Base-by-base conservation (phyloP, 768 basidiomycete species). In the Russula ochroleuca region DNA sequence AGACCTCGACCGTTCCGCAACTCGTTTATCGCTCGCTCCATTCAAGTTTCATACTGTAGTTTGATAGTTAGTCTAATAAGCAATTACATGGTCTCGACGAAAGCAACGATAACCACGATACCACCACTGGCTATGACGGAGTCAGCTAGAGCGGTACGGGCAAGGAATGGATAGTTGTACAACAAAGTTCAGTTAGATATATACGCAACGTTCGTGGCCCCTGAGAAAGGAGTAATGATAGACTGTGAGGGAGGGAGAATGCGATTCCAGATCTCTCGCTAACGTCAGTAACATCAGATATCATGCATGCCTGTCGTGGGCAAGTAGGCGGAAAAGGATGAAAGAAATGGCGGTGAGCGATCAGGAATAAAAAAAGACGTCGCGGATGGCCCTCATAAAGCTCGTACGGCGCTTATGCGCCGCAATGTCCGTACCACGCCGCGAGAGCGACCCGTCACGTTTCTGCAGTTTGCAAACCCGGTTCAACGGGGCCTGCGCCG, bases 331-430 rank as follows among this genome's bases (percentile, higher is more conserved):
- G 21, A 40, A 31, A 17, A 48, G 17, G 17, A 6, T 17, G 45
- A 23, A 14, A 4, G 21, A 35, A 28, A 37, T 11, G 19, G 10
- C 21, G 23, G 3, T 8, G 13, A 11, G 21, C 11, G 19, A 28
- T 65, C 35, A 65, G 4, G 54, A 61, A 48, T 35, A 13, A 35
- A 56, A 49, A 56, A 65, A 40, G 9, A 38, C 64, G 5, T 55
- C 64, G 15, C 40, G 53, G 43, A 65, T 40, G 19, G 59, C 33
- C 28, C 64, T 59, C n/a, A 51, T 50, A 28, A 65, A 65, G 48
- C 64, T 45, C 7, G 23, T 50, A 33, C 19, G 54, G 25, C 54
- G 64, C 14, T 51, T 65, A 14, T 65, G 64, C 14, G 37, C 38
- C 11, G 31, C 11, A 21, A 60, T 14, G 28, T 15, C 43, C 37